Conservation (phyloP, 2,329 filamentous ascomycete genomes). For the Chalara sp. region DNA sequence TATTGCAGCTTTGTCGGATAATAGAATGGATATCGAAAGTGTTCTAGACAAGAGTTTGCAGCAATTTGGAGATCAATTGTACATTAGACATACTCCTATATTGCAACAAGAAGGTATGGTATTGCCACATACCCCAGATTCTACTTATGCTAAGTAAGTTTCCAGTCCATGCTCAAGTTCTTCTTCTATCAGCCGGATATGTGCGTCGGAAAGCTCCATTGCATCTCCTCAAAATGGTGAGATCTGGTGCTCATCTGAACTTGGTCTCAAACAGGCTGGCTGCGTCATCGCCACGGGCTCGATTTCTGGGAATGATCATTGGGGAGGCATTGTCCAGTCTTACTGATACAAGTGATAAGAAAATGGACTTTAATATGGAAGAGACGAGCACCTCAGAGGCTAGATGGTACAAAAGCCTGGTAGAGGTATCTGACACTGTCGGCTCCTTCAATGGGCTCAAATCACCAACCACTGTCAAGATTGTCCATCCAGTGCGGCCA, state of each 20-base stretch:
- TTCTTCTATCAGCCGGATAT: conserved; percentile 73
- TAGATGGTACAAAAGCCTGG: conserved; percentile 65
- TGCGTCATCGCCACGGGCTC: conserved; percentile 65
- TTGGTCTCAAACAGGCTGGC: conserved; percentile 80
- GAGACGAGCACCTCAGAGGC: conserved; percentile 70
- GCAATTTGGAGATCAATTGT: conserved; percentile 79
- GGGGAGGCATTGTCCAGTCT: conserved; percentile 61
- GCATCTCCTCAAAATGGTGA: conserved; percentile 61
- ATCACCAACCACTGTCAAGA: conserved; percentile 13
- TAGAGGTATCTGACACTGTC: conserved; percentile 52
- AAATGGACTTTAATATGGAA: conserved; percentile 77
- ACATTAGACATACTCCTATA: conserved; percentile 78
- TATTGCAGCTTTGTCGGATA: conserved; percentile 48
- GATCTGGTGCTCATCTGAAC: conserved; percentile 67
- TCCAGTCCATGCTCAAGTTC: conserved; percentile 70
- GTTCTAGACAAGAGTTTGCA: conserved; percentile 62
- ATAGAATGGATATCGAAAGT: conserved; percentile 42
- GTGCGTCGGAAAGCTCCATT: conserved; percentile 59
- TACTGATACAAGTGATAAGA: conserved; percentile 60
- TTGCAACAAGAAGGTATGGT: conserved; percentile 76
- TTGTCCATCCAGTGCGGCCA: not conserved
- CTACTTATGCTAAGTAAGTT: conserved; percentile 13
- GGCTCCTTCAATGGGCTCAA: conserved; percentile 50
- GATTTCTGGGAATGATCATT: conserved; percentile 83
- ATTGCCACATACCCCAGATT: conserved; percentile 7